Evolutionary conservation across 2,329 filamentous ascomycete species (phyloP), one percentile per base, ranked within the genome.

Genomic region (Sclerotinia borealis): DNA sequence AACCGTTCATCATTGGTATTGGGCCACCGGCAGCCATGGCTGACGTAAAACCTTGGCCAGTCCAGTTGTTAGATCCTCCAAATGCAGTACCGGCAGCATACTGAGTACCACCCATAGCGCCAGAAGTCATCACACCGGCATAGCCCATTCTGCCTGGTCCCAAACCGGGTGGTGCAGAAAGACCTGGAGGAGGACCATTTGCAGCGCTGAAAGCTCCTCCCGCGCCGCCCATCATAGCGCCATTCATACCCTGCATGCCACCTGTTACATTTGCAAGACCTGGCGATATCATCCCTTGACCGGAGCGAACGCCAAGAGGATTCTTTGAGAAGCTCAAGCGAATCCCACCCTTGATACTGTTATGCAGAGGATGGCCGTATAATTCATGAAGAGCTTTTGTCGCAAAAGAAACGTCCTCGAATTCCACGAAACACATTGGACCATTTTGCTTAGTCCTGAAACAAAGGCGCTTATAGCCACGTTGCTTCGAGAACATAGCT

Each of bases 371-470:
- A 56, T 89, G 86, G 0, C 95, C 95, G 72, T 98, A 97, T 1
- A 98, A 82, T 63, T 97, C 92, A 68, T 93, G 86, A 3, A 98
- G 82, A 1, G 93, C 89, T 76, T 95, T 96, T 48, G 93, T 97
- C 0, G 95, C 93, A 72, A 92, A 93, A 1, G 91, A 90, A 13
- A 96, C 83, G 71, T 97, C 93, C 72, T 98, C 93, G 70, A 98
- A 99, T 76, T 99, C 95, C 43, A 99, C 95, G 76, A 98, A 98
- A 75, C 95, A 98, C 93, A 98, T 98, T 2, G 93, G 93, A 0
- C 93, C 93, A 70, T 97, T 96, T 68, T 91, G 86, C 79, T 98
- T 98, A 61, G 92, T 96, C 39, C 93, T 85, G 81, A 97, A 96
- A 74, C 92, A 96, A 9, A 99, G 85, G 34, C 95, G 85, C 78